Evolutionary conservation across 768 basidiomycete genomes (phyloP).

Genomic region (Hygrophorus pudorinus): DNA sequence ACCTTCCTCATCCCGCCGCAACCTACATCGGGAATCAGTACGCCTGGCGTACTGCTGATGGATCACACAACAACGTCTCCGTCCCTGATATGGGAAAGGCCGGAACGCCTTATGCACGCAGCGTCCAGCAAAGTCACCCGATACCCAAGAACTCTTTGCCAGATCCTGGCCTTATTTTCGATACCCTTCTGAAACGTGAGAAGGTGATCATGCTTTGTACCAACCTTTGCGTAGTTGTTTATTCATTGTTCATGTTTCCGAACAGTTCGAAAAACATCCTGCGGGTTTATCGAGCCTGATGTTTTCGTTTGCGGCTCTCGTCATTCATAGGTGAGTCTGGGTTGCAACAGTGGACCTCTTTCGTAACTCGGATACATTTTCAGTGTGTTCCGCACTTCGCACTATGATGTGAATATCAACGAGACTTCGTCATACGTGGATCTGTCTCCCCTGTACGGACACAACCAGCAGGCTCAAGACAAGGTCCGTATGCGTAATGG

Average conservation of each 20-base stretch:
- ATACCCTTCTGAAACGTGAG: slow-evolving; percentile 66
- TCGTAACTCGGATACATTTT: slow-evolving; percentile 2
- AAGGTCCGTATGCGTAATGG: slow-evolving; percentile 51
- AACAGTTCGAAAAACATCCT: slow-evolving; percentile 65
- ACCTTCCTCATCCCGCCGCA: slow-evolving; percentile 69
- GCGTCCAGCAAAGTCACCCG: slow-evolving; percentile 61
- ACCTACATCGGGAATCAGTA: slow-evolving; percentile 56
- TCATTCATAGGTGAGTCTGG: slow-evolving; percentile 56
- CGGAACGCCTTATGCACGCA: slow-evolving; percentile 71
- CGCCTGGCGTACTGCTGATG: slow-evolving; percentile 68
- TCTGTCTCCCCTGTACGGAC: slow-evolving; percentile 74
- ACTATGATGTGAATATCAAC: slow-evolving; percentile 57
- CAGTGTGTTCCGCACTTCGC: slow-evolving; percentile 79
- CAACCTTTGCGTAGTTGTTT: not conserved
- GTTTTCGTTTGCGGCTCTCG: slow-evolving; percentile 76
- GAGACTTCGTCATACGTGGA: slow-evolving; percentile 85
- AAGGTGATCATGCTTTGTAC: slow-evolving; percentile 28
- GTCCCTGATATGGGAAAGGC: slow-evolving; percentile 70
- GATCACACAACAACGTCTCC: slow-evolving; percentile 63
- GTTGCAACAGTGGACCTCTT: not conserved
- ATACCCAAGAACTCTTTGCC: slow-evolving; percentile 62
- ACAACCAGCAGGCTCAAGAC: slow-evolving; percentile 50
- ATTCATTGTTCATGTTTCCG: slow-evolving; percentile 5
- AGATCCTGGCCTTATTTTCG: slow-evolving; percentile 73
- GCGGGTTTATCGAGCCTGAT: slow-evolving; percentile 70